These are phyloP conservation scores for Cryptococcus hybrid DNA, from an alignment of 1,284 basidiomycete species.

Conservation along the genomic window DNA sequence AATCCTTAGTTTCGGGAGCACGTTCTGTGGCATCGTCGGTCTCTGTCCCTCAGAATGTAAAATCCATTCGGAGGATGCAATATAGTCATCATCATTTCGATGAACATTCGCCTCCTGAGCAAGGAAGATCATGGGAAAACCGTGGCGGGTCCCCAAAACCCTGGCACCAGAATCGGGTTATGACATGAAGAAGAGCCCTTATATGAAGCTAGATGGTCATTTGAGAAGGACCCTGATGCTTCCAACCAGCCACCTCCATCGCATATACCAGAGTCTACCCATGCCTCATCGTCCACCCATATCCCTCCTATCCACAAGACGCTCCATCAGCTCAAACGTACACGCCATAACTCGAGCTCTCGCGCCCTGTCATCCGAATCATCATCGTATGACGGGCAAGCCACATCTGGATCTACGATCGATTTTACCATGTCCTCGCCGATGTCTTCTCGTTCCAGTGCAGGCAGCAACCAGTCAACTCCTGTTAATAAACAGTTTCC, in stretches of 20 bases:
- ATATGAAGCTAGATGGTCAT: not conserved
- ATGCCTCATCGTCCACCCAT: not conserved
- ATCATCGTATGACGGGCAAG: not conserved
- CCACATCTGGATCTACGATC: not conserved
- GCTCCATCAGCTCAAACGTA: not conserved
- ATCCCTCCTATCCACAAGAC: slow-evolving; percentile 1
- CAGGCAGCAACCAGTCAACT: not conserved
- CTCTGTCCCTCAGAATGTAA: not conserved
- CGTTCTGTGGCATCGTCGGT: not conserved
- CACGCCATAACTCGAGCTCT: not conserved
- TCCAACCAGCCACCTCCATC: not conserved
- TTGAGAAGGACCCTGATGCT: not conserved
- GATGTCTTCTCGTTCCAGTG: not conserved
- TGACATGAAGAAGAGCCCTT: not conserved
- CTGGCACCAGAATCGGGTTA: slow-evolving; percentile 11
- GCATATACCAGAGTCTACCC: not conserved
- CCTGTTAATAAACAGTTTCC: not conserved
- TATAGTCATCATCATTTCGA: slow-evolving; percentile 1
- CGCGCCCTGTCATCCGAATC: not conserved
- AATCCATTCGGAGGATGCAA: not conserved
- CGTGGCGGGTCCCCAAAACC: slow-evolving; percentile 13
- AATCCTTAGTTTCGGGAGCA: not conserved
- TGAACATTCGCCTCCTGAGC: not conserved
- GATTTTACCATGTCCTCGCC: not conserved
- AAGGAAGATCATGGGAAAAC: slow-evolving; percentile 12